Evolutionary conservation across 176 grass and related monocot genomes (phyloP).

Genomic region (Thinopyrum elongatum): DNA sequence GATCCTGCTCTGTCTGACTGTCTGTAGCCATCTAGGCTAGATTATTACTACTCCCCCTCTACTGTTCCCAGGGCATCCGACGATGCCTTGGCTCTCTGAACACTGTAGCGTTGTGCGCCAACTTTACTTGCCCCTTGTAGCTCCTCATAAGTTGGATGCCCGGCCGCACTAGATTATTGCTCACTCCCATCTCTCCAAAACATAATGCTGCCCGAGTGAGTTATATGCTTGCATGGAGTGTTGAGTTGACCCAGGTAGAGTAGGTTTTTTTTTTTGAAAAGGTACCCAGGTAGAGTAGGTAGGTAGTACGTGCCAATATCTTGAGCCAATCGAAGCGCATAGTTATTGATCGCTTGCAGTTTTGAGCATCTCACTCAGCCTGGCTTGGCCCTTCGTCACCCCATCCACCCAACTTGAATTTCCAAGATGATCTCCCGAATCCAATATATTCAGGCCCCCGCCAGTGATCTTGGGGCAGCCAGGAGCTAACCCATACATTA

Average conservation of each 20-base stretch:
- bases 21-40: too few species aligned
- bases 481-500: background rate
- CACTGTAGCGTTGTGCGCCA: background rate
- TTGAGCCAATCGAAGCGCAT: slow-evolving; percentile 14
- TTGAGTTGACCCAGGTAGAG: too few species aligned
- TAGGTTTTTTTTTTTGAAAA: too few species aligned
- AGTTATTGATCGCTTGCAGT: background rate
- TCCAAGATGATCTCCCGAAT: slow-evolving; percentile 15
- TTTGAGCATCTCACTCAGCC: background rate
- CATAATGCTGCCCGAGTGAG: background rate
- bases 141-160: slow-evolving; percentile 18
- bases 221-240: too few species aligned
- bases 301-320: background rate
- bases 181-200: background rate
- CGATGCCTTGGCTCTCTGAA: background rate
- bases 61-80: background rate
- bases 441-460: slow-evolving; percentile 7
- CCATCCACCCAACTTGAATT: background rate
- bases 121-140: background rate
- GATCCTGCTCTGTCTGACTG: background rate
- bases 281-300: background rate
- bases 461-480: background rate
- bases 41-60: too few species aligned
- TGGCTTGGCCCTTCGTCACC: background rate
- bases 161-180: background rate